A percentile compares a stretch with the other conserved stretches of the same genome.
These are phyloP conservation scores for Aspergillus sp. DNA, from an alignment of 2,329 filamentous ascomycete species.

Conservation along the genomic window DNA sequence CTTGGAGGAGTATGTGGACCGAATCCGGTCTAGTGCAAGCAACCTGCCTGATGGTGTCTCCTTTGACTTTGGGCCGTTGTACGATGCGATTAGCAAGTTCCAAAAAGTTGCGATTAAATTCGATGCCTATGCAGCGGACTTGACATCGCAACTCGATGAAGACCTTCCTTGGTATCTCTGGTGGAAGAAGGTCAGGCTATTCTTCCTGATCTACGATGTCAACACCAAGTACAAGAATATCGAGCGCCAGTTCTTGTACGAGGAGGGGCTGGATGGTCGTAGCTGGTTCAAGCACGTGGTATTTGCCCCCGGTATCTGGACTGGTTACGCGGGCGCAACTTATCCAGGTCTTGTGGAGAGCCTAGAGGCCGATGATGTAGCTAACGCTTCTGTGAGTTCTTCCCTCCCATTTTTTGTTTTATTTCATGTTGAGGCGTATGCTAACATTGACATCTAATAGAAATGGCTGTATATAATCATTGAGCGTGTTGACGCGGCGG, in stretches of 20 bases:
- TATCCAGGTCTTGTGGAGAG: constrained; percentile 66
- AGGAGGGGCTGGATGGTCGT: constrained; percentile 73
- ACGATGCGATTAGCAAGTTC: constrained; percentile 51
- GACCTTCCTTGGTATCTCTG: constrained; percentile 77
- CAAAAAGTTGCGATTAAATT: constrained; percentile 50
- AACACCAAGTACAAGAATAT: constrained; percentile 83
- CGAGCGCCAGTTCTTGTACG: constrained; percentile 76
- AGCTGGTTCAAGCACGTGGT: constrained; percentile 94
- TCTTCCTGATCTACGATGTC: constrained; percentile 61
- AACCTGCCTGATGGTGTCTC: constrained; percentile 24
- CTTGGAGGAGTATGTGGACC: constrained; percentile 48
- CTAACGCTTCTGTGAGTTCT: constrained; percentile 52
- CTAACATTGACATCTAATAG: constrained; percentile 23
- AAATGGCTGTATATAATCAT: constrained; percentile 44
- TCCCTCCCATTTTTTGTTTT: neutral
- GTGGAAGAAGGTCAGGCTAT: constrained; percentile 65
- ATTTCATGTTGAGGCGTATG: neutral
- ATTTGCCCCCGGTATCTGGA: constrained; percentile 89
- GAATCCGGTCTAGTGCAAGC: constrained; percentile 27
- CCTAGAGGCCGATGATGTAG: constrained; percentile 52
- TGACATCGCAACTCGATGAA: constrained; percentile 51
- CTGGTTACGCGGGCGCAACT: constrained; percentile 77
- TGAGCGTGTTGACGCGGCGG: constrained; percentile 35
- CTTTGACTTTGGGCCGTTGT: constrained; percentile 48
- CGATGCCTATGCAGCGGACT: constrained; percentile 51